Evolutionary conservation across 441 rosid genomes (phyloP).

Genomic region (Syzygium syzygioides): DNA sequence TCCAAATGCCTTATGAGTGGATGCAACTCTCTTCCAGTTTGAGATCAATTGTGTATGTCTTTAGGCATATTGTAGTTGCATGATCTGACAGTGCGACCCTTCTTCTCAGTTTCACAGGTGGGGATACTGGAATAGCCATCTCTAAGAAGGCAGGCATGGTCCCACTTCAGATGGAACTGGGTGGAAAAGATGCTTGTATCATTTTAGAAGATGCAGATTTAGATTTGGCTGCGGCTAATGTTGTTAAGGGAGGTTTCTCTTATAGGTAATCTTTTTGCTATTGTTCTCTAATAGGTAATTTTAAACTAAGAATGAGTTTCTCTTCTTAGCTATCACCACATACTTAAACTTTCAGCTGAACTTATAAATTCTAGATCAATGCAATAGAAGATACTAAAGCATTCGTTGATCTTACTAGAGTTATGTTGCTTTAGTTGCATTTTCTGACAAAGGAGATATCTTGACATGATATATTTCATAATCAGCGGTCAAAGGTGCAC

Average conservation of each 20-base stretch:
- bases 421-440: background rate
- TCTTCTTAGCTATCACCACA: background rate
- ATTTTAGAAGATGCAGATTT: slow-evolving; percentile 94
- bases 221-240: slow-evolving; percentile 78
- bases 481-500: slow-evolving; percentile 95
- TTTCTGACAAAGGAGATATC: background rate
- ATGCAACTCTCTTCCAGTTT: background rate
- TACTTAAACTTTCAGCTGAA: background rate
- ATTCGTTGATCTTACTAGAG: background rate
- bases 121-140: slow-evolving; percentile 83
- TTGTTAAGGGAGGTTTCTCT: slow-evolving; percentile 92
- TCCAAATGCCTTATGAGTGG: background rate
- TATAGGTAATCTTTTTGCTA: slow-evolving; percentile 40
- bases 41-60: background rate
- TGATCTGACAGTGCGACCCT: background rate
- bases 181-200: slow-evolving; percentile 97
- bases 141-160: slow-evolving; percentile 94
- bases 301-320: background rate
- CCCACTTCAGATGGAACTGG: slow-evolving; percentile 96
- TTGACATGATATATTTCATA: background rate
- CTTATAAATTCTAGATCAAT: background rate
- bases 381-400: background rate
- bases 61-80: background rate
- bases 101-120: slow-evolving; percentile 74
- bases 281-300: background rate